Evolutionary conservation across 2,329 filamentous ascomycete species (phyloP).

Genomic region (Ceratocystiopsis sp.): DNA sequence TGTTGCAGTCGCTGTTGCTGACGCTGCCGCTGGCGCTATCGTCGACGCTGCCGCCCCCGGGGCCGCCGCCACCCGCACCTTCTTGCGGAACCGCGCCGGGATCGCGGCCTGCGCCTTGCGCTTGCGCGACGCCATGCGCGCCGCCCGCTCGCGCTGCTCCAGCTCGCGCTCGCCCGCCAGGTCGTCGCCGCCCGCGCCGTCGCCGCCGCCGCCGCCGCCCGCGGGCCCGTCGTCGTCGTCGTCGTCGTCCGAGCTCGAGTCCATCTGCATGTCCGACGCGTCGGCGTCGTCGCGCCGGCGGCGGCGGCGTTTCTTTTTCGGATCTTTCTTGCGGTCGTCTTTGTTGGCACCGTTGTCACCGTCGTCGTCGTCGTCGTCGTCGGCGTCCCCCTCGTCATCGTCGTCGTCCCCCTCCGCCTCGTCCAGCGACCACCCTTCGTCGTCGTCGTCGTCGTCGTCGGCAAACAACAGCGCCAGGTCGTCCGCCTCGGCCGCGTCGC

Average conservation of each 20-base stretch:
- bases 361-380: slow-evolving; percentile 28
- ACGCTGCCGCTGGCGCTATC: slow-evolving; percentile 14
- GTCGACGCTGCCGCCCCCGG: slow-evolving; percentile 9
- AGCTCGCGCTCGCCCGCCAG: slow-evolving; percentile 78
- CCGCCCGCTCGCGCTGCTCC: slow-evolving; percentile 56
- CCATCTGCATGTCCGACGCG: slow-evolving; percentile 63
- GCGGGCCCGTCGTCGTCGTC: slow-evolving; percentile 44
- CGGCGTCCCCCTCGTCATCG: slow-evolving; percentile 62
- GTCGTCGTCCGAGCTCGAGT: slow-evolving; percentile 72
- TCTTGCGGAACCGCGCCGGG: slow-evolving; percentile 54
- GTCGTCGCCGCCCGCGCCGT: slow-evolving; percentile 39
- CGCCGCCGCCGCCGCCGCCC: slow-evolving; percentile 23
- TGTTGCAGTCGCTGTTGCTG: slow-evolving; percentile 17
- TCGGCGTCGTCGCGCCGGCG: slow-evolving; percentile 37
- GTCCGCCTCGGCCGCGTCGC: slow-evolving; percentile 25
- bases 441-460: slow-evolving; percentile 53
- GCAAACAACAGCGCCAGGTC: slow-evolving; percentile 61
- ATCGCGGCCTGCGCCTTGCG: slow-evolving; percentile 64
- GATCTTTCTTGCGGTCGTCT: slow-evolving; percentile 45
- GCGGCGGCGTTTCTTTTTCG: background rate
- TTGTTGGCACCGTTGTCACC: slow-evolving; percentile 54
- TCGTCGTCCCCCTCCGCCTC: slow-evolving; percentile 51
- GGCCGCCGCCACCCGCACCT: slow-evolving; percentile 45
- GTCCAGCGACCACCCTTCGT: slow-evolving; percentile 56
- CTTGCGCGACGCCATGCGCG: slow-evolving; percentile 52